Conservation (phyloP, 257 asterid genomes). For the Scutellaria minor region DNA sequence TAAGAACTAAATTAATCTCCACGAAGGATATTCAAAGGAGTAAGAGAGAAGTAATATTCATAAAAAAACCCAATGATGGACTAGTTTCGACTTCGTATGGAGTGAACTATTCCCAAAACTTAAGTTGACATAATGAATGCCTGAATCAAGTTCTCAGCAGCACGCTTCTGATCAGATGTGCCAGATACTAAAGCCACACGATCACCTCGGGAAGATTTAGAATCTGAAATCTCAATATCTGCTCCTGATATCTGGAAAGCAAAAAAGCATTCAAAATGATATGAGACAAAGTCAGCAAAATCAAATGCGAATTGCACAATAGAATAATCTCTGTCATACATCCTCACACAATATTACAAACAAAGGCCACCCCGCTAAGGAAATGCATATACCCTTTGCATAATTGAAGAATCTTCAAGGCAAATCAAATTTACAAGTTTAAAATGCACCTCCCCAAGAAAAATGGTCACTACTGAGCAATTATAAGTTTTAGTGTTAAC, state of each 20-base stretch:
- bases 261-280: constrained; percentile 40
- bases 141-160: constrained; percentile 94
- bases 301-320: constrained; percentile 9
- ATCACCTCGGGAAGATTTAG: constrained; percentile 86
- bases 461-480: too few relatives aligned
- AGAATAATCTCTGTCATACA: neutral
- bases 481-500: too few relatives aligned
- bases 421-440: neutral
- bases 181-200: constrained; percentile 88
- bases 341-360: neutral
- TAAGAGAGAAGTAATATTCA: constrained; percentile 45
- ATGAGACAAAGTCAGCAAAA: constrained; percentile 16
- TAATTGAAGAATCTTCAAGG: neutral
- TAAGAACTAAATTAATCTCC: constrained; percentile 41
- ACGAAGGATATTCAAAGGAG: constrained; percentile 47
- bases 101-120: constrained; percentile 38
- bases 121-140: constrained; percentile 94
- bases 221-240: constrained; percentile 69
- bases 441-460: constrained; percentile 9
- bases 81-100: constrained; percentile 41
- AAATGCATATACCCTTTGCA: constrained; percentile 1
- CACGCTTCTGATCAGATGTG: constrained; percentile 83
- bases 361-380: neutral
- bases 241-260: constrained; percentile 96
- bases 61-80: constrained; percentile 32